Evolutionary conservation across 176 grass and related monocot genomes (phyloP).

Genomic region (Ampelocalamus luodianensis): DNA sequence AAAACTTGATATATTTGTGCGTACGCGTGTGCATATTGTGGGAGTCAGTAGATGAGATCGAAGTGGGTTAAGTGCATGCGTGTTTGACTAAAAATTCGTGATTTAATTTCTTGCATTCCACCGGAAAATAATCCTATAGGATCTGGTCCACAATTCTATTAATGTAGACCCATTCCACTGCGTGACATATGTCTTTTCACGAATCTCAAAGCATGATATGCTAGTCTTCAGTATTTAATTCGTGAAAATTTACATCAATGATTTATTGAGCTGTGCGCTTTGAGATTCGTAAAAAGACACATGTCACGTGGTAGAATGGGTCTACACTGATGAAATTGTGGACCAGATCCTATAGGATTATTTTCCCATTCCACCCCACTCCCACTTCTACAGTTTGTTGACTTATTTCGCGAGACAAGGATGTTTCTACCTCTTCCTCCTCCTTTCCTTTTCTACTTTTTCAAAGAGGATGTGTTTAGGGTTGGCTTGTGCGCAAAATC

Average conservation of each 20-base stretch:
- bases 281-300: too few species aligned
- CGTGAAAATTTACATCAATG: too few species aligned
- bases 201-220: too few species aligned
- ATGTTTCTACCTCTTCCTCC: background rate
- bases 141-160: too few species aligned
- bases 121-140: too few species aligned
- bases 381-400: background rate
- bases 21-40: background rate
- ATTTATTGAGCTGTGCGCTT: too few species aligned
- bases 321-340: too few species aligned
- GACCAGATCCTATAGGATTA: too few species aligned
- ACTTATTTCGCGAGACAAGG: background rate
- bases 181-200: too few species aligned
- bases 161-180: too few species aligned
- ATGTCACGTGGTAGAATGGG: too few species aligned
- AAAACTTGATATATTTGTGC: background rate
- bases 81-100: background rate
- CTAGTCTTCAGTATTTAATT: too few species aligned
- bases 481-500: background rate
- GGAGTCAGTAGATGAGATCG: background rate
- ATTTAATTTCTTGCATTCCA: conserved; percentile 26
- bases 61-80: background rate
- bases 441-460: background rate
- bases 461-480: background rate
- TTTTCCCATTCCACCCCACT: background rate